A percentile compares a stretch with the other conserved stretches of the same genome.
phyloP scores from a whole-genome alignment of 768 basidiomycete species.

The Panaeolus cyanescens region DNA sequence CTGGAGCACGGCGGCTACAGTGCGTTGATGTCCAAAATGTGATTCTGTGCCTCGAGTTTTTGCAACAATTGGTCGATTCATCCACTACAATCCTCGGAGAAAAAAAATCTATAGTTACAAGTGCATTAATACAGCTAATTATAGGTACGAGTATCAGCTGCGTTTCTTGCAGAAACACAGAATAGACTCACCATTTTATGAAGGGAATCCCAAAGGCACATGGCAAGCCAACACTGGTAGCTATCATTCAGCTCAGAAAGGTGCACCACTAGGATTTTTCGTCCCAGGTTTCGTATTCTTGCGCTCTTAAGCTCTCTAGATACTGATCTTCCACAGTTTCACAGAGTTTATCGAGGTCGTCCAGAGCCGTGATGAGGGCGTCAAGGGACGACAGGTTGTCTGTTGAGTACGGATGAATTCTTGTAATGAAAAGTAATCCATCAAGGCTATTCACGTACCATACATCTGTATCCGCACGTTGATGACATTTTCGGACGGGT shows the following conservation, averaged over 20 bases:
- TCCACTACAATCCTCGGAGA: background rate
- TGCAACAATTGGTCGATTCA: background rate
- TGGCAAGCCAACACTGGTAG: background rate
- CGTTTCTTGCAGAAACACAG: background rate
- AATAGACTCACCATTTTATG: background rate
- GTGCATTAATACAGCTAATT: background rate
- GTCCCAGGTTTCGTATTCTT: constrained; percentile 65
- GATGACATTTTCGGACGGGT: constrained; percentile 96
- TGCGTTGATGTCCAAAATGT: background rate
- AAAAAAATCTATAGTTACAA: background rate
- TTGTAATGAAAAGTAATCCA: too few species aligned
- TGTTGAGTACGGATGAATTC: constrained; percentile 36
- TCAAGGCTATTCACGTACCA: constrained; percentile 79
- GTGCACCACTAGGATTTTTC: constrained; percentile 32
- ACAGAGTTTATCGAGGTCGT: constrained; percentile 78
- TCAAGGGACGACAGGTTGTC: constrained; percentile 86
- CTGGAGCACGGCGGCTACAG: background rate
- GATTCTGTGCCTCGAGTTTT: background rate
- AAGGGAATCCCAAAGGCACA: background rate
- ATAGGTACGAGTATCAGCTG: background rate
- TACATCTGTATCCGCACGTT: constrained; percentile 99
- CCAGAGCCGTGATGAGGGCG: constrained; percentile 75
- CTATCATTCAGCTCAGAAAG: background rate
- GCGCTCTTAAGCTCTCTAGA: constrained; percentile 52
- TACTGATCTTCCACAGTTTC: constrained; percentile 73